These are phyloP conservation scores for Falciphora oryzae DNA, from an alignment of 2,329 filamentous ascomycete species.

Conservation along the genomic window DNA sequence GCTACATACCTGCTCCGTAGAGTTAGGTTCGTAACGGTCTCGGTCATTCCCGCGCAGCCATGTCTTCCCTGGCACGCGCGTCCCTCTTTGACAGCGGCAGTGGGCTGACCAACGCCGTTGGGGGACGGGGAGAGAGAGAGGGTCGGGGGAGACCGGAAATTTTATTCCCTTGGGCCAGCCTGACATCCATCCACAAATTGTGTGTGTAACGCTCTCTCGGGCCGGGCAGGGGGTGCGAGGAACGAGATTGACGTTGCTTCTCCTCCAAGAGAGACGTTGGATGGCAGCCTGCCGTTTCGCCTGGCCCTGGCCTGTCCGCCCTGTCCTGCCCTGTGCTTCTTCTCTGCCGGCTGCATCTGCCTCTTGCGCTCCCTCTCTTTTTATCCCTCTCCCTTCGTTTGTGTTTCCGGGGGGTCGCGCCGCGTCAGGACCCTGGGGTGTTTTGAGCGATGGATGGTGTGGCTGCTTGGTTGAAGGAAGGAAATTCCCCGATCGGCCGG, in stretches of 20 bases:
- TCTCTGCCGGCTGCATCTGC: background rate
- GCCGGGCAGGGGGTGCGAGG: background rate
- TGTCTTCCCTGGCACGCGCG: background rate
- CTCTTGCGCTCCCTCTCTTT: background rate
- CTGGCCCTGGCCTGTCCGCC: too few relatives aligned
- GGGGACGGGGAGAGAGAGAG: background rate
- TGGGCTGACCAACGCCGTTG: background rate
- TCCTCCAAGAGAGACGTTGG: too few relatives aligned
- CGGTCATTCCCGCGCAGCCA: background rate
- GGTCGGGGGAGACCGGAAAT: background rate
- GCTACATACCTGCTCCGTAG: background rate
- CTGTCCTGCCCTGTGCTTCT: background rate
- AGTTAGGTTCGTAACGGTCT: background rate
- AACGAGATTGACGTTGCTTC: background rate
- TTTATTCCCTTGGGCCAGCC: background rate
- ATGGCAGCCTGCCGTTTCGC: too few relatives aligned
- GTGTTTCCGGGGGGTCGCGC: background rate
- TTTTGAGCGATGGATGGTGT: too few relatives aligned
- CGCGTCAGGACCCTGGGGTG: background rate
- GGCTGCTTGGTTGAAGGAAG: background rate
- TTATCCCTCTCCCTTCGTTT: background rate
- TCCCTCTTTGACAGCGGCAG: background rate
- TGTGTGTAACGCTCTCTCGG: background rate
- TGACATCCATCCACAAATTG: background rate
- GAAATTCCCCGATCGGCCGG: constrained; percentile 4